phyloP scores from a whole-genome alignment of 2,329 filamentous ascomycete genomes.

The Botrytis elliptica region DNA sequence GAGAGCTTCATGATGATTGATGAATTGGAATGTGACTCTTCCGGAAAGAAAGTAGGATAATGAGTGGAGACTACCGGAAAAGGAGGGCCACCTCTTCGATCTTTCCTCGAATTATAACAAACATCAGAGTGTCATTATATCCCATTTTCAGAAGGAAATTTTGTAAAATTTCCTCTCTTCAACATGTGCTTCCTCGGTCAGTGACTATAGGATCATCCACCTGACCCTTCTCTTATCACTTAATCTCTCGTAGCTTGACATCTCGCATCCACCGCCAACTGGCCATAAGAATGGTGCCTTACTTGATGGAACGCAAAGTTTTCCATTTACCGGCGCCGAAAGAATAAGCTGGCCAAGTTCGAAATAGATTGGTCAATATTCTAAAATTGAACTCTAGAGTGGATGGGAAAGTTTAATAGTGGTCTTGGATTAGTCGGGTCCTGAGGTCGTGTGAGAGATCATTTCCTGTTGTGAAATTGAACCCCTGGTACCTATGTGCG shows the following conservation, averaged over 20 bases:
- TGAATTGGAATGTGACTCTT: not conserved
- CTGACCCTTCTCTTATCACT: not conserved
- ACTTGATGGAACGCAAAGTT: not conserved
- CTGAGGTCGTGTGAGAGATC: not conserved
- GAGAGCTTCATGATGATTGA: constrained; percentile 17
- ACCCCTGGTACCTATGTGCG: constrained; percentile 2
- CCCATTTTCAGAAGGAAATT: not conserved
- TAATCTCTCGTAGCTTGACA: not conserved
- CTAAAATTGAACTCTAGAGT: not conserved
- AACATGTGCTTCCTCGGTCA: constrained; percentile 3
- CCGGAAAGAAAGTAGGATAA: not conserved
- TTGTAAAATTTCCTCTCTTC: not conserved
- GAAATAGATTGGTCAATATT: not conserved
- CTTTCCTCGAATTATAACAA: not conserved
- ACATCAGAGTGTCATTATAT: not conserved
- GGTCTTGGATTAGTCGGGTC: not conserved
- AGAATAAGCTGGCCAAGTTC: not conserved
- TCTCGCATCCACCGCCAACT: not conserved
- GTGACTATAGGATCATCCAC: not conserved
- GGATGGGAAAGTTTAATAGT: not conserved
- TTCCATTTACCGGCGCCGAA: not conserved
- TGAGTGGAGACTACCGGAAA: not conserved
- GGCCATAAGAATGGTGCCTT: not conserved
- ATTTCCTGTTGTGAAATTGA: not conserved
- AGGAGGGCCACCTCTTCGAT: not conserved